Evolutionary conservation across 495 filamentous ascomycete species (phyloP).

Genomic region (Achaetomiella virescens): DNA sequence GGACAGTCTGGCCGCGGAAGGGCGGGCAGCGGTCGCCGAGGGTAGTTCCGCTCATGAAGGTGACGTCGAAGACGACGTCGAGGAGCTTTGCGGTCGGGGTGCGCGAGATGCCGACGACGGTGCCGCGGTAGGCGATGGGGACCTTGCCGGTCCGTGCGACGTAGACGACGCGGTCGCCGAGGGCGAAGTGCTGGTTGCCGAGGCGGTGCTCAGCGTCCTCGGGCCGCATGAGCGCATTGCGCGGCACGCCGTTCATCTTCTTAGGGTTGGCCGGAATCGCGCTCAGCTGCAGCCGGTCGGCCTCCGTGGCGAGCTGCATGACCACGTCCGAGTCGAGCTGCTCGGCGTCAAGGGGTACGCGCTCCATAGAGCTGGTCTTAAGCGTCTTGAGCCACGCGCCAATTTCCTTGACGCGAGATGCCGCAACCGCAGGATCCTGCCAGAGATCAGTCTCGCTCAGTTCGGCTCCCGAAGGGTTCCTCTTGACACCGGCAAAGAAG

Average conservation of each 20-base stretch:
- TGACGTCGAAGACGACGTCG: constrained; percentile 87
- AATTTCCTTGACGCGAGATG: constrained; percentile 75
- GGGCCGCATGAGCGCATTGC: constrained; percentile 82
- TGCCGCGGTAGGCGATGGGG: constrained; percentile 85
- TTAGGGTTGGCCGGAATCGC: constrained; percentile 41
- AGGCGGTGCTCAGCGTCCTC: constrained; percentile 87
- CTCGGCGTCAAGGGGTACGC: constrained; percentile 88
- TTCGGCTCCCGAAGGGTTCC: constrained; percentile 47
- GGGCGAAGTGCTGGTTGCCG: constrained; percentile 71
- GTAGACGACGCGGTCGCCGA: constrained; percentile 91
- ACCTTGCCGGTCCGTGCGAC: constrained; percentile 91
- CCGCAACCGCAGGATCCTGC: constrained; percentile 56
- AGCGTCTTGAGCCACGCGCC: constrained; percentile 84
- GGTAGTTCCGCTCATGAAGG: constrained; percentile 93
- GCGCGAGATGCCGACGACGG: constrained; percentile 83
- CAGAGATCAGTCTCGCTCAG: constrained; percentile 76
- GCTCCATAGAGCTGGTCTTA: constrained; percentile 84
- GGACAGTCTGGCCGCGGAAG: constrained; percentile 92
- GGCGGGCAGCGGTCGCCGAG: constrained; percentile 86
- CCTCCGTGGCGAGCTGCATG: constrained; percentile 68
- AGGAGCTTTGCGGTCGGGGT: constrained; percentile 74
- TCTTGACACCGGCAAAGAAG: constrained; percentile 81
- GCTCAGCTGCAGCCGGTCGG: constrained; percentile 50
- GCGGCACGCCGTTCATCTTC: constrained; percentile 69
- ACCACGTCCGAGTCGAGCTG: constrained; percentile 91